Base-by-base conservation (phyloP, 352 stramenopile genomes). In the Peronospora belbahrii region DNA sequence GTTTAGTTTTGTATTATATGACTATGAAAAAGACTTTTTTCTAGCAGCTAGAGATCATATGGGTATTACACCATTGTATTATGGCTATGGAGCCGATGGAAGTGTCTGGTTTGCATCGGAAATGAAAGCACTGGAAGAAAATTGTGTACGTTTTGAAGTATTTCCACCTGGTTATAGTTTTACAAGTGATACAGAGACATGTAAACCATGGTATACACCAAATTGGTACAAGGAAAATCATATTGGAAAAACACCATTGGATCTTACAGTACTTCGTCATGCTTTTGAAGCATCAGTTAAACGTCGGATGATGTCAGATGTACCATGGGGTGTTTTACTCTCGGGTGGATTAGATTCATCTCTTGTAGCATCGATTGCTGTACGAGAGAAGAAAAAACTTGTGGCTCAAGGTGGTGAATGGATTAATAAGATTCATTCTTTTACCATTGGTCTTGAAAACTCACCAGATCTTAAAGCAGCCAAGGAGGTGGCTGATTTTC, bases 1-100 rank as follows among this genome's bases (percentile, higher is more conserved):
- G 96, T 99, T 99, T 63, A 96, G 88, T 49, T 98, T 99, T 49
- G 95, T 99, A 42, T 70, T 99, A 20, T 98, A 98, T 68, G 96
- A 99, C 64, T 66, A 81, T 23, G 66, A 70, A 25, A 94, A 89
- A 34, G 89, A 98, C 63, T 85, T 92, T 22, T 98, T 97, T 62
- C 83, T 98, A 50, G 88, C 95, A 5, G 88, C 76, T 28, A 77
- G 96, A 37, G 96, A 99, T 70, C 95, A 98, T 70, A 97, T 99
- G 62, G 96, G 96, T 42, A 99, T 99, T 62, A 98, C 92, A 9
- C 95, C 96, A 10, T 65, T 99, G 14, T 99, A 99, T 74, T 98
- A 98, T 52, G 96, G 96, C 48, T 98, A 96, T 68, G 90, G 88
- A 17, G 94, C 96, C 10, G 95, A 99, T 68, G 96, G 96, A 30